These are phyloP conservation scores for Leccinum pachyderme DNA, from an alignment of 1,284 basidiomycete species.

Conservation along the genomic window DNA sequence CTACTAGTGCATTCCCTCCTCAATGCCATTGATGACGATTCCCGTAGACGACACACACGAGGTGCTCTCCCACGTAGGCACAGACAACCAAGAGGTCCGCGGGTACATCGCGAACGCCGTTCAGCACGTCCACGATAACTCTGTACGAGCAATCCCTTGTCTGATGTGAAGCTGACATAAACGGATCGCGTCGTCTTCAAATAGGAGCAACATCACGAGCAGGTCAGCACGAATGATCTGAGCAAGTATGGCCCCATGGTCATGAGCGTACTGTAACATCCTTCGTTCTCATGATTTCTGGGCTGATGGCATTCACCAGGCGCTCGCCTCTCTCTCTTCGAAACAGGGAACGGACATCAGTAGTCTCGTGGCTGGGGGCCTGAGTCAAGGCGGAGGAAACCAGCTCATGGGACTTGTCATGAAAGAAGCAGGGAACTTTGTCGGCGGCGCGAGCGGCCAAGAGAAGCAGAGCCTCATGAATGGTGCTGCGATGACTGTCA, in stretches of 20 bases:
- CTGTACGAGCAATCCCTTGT: constrained; percentile 7
- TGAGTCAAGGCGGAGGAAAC: constrained; percentile 45
- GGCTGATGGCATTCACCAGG: constrained; percentile 19
- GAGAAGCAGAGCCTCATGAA: constrained; percentile 82
- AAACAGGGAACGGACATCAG: constrained; percentile 19
- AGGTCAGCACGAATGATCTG: constrained; percentile 15
- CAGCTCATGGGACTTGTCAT: constrained; percentile 80
- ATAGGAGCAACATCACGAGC: constrained; percentile 19
- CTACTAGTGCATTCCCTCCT: background rate
- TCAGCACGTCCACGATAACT: constrained; percentile 25
- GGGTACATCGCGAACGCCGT: constrained; percentile 23
- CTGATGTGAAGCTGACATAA: constrained; percentile 1
- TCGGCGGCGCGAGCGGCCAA: constrained; percentile 59
- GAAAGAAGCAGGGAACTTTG: constrained; percentile 59
- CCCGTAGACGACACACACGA: constrained; percentile 59
- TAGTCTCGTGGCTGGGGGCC: constrained; percentile 35
- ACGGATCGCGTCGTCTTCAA: background rate
- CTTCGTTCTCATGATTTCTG: background rate
- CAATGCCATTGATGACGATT: constrained; percentile 1
- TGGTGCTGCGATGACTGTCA: constrained; percentile 78
- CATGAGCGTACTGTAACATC: constrained; percentile 9
- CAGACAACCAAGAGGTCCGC: constrained; percentile 4
- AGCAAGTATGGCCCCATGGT: constrained; percentile 25
- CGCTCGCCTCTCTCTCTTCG: constrained; percentile 18
- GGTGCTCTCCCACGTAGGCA: constrained; percentile 43